Evolutionary conservation across 352 stramenopile genomes (phyloP), one percentile per base, ranked within the genome.

Genomic region (Pythium brassicae): DNA sequence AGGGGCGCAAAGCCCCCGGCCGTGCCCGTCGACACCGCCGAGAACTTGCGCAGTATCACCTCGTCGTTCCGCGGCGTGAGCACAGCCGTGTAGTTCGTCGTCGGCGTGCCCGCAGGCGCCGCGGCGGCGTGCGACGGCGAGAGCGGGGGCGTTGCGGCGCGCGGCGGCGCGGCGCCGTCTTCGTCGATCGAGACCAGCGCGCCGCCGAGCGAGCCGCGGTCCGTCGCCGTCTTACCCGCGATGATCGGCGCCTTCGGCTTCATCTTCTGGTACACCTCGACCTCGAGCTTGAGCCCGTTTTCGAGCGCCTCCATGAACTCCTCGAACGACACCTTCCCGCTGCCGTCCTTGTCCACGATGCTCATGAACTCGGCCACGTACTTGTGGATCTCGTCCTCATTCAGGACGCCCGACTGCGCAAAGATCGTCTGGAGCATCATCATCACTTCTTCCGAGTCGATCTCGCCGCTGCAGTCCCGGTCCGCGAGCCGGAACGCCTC

Each of bases 361-460:
- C 74, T 56, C 79, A 92, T 92, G 51, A 92, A 92, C 19, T 87
- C 72, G 4, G 62, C 65, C 12, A 89, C 79, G 65, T 92, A 92
- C 32, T 75, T 74, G 43, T 75, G 67, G 47, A 92, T 88, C 48
- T 85, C 78, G 19, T 76, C 69, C n/a, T 89, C 68, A 47, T 79
- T 86, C n/a, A 91, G 72, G 20, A 68, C 81, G 6, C 83, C 83
- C 0, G 78, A 85, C 57, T 93, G 81, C 15, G 68, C 67, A 39
- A 94, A 94, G 53, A 94, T 92, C 10, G 60, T 83, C 53, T 88
- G 70, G 4, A 93, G 65, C 80, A 93, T 88, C 25, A n/a, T 65
- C 43, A 48, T 85, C 71, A 93, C 83, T 61, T 93, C 83, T 26
- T 90, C 78, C 0, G 78, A 78, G 34, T 93, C 77, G 34, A 92